Evolutionary conservation across 345 rosid species (phyloP).

Genomic region (Isatis tinctoria): DNA sequence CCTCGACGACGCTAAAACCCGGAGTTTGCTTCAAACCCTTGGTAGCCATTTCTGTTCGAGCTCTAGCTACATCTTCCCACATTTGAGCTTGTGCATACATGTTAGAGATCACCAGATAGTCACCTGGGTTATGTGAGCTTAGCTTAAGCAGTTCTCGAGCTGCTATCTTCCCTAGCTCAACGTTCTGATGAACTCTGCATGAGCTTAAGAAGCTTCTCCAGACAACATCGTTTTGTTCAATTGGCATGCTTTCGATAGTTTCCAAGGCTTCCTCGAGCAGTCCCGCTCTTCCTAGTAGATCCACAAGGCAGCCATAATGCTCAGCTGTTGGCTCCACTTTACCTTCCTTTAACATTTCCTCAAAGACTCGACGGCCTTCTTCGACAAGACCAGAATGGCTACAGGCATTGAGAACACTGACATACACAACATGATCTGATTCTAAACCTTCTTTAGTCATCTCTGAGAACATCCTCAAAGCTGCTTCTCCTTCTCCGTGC

Average conservation of each 20-base stretch:
- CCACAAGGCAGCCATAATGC: constrained; percentile 72
- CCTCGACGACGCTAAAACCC: constrained; percentile 59
- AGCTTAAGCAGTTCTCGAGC: constrained; percentile 39
- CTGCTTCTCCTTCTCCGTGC: constrained; percentile 43
- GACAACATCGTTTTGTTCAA: constrained; percentile 54
- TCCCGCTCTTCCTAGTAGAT: constrained; percentile 65
- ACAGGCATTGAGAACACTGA: constrained; percentile 44
- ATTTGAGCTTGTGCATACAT: constrained; percentile 50
- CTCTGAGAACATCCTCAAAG: constrained; percentile 34
- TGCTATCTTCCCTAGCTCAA: constrained; percentile 51
- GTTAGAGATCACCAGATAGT: constrained; percentile 49
- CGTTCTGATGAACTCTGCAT: constrained; percentile 48
- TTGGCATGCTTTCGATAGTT: constrained; percentile 48
- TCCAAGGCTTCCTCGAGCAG: constrained; percentile 53
- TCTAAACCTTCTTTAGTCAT: constrained; percentile 36
- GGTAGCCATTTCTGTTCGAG: constrained; percentile 38
- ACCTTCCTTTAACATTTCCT: constrained; percentile 41
- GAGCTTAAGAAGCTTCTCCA: constrained; percentile 82
- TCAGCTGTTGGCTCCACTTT: constrained; percentile 49
- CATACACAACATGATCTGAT: constrained; percentile 37
- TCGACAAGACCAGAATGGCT: constrained; percentile 41
- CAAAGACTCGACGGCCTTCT: constrained; percentile 33
- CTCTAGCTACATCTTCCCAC: constrained; percentile 56
- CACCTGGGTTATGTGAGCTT: constrained; percentile 47
- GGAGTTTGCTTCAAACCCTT: constrained; percentile 47